Base-by-base conservation (phyloP, 805 yeast genomes). In the Wickerhamomyces silvicola region DNA sequence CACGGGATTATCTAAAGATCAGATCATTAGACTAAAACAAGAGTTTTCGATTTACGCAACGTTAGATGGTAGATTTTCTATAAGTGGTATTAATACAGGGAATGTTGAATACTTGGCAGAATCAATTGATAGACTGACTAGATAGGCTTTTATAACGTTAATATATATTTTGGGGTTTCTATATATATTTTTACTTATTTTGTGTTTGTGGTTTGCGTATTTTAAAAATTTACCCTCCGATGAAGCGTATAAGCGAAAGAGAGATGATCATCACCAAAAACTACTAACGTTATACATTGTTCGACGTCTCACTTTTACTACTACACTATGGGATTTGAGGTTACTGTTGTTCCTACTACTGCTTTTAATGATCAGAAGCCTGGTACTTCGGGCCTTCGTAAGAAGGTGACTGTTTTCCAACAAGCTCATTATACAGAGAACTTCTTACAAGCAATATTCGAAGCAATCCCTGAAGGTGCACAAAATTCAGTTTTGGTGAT, bases 351-450 rank as follows among this genome's bases (percentile, higher is more conserved):
- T 26, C 53, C 70, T 23, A 88, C 97, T 15, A 75, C 70, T 10
- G 78, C 95, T 1, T 90, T 75, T 59, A 68, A 61, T 26, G 98
- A 88, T 62, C 98, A 90, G 59, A 92, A 88, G 57, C 97, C 98
- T 10, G 98, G 98, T 22, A 90, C 98, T 15, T 90, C 97, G 7
- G 98, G 98, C 16, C 75, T 90, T 30, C 75, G 98, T 52, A 90
- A 90, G 69, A 87, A 81, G 64, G 95, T 90, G 27, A 70, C 68
- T 16, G 88, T 85, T 17, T 90, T 90, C 65, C 75, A 85, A 61
- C 48, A 60, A 27, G 78, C 76, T 48, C 65, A 85, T 56, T 90
- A 90, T 64, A 81, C 95, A 1, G 97, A 90, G 59, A 90, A 92
- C 66, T 90, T 90, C 63, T 72, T 92, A 45, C 98, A 90, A 60